These are phyloP conservation scores for Aphanomyces euteiches DNA, from an alignment of 352 stramenopile genomes.

Conservation along the genomic window DNA sequence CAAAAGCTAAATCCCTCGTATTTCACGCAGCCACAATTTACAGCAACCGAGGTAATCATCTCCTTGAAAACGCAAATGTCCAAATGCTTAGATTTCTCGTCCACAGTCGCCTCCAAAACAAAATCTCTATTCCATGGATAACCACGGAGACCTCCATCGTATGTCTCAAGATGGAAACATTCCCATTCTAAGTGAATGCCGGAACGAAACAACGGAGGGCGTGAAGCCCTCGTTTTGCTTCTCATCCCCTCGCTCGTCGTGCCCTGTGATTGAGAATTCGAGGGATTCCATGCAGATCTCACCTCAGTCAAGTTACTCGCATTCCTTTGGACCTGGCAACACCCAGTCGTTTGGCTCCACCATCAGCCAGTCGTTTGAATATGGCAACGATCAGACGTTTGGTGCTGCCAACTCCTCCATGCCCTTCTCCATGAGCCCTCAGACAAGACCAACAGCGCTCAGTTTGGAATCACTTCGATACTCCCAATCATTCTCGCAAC, in stretches of 20 bases:
- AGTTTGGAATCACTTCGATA: slow-evolving; percentile 1
- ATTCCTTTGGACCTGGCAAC: no score
- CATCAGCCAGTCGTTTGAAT: no score
- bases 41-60: no score
- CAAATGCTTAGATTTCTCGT: no score
- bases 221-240: background rate
- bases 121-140: background rate
- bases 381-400: no score
- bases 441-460: background rate
- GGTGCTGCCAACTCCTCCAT: background rate
- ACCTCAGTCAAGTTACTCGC: no score
- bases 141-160: background rate
- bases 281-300: background rate
- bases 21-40: no score
- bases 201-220: background rate
- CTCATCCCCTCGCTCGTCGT: slow-evolving; percentile 7
- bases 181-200: background rate
- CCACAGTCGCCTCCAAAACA: no score
- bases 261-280: background rate
- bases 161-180: background rate
- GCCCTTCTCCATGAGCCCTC: slow-evolving; percentile 12
- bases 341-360: no score
- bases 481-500: background rate
- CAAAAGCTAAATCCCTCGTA: no score
- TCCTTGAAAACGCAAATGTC: no score